Conservation (phyloP, 257 asterid species). For the Nyctanthes arbortristis region DNA sequence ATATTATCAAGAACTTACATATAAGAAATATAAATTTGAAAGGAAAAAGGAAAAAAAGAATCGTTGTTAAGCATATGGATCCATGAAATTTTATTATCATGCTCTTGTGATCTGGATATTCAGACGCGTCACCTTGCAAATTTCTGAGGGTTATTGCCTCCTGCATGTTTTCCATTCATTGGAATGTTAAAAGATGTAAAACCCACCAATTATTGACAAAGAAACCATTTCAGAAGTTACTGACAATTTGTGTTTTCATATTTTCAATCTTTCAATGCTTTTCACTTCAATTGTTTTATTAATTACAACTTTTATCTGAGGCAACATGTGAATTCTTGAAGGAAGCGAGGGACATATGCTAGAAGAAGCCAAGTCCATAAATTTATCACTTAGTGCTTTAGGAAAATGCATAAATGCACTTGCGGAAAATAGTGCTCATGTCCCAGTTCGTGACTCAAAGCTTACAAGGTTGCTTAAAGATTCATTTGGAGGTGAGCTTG, state of each 20-base stretch:
- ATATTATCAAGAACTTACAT: not conserved
- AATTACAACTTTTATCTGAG: slow-evolving; percentile 24
- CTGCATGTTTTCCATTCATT: not conserved
- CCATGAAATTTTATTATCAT: not conserved
- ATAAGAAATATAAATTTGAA: not conserved
- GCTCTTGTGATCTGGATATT: not conserved
- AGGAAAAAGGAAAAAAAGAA: no score
- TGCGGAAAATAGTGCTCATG: slow-evolving; percentile 98
- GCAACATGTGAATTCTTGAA: slow-evolving; percentile 38
- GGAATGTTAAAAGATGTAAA: not conserved
- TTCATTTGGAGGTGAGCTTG: slow-evolving; percentile 94
- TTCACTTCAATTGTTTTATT: slow-evolving; percentile 7
- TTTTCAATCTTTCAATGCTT: slow-evolving; percentile 18
- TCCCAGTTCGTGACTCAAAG: slow-evolving; percentile 97
- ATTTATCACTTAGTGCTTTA: slow-evolving; percentile 93
- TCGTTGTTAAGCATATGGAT: not conserved
- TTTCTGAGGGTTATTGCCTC: not conserved
- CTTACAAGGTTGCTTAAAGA: slow-evolving; percentile 96
- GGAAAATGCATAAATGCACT: slow-evolving; percentile 99
- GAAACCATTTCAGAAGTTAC: not conserved
- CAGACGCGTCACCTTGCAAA: not conserved
- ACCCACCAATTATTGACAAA: not conserved
- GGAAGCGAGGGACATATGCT: slow-evolving; percentile 99
- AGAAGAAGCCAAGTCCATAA: slow-evolving; percentile 98
- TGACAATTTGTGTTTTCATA: slow-evolving; percentile 11